Evolutionary conservation across 148 eudicot genomes (phyloP).

Genomic region (Fagopyrum homotropicum): DNA sequence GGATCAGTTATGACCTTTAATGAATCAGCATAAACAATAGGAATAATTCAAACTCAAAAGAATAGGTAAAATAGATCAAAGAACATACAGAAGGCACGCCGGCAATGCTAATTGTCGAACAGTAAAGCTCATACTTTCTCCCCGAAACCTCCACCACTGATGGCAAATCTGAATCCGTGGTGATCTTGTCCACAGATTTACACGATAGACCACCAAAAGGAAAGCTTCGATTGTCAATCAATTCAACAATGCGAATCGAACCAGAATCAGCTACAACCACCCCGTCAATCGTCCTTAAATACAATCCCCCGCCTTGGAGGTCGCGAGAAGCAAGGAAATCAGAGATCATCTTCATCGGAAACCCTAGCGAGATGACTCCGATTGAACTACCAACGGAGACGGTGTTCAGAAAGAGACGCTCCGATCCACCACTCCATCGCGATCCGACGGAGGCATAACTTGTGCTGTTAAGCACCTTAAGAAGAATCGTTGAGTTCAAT

Average conservation of each 20-base stretch:
- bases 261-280: background rate
- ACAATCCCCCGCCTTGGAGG: constrained; percentile 2
- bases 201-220: constrained; percentile 4
- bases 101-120: constrained; percentile 1
- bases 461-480: background rate
- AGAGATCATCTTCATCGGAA: constrained; percentile 14
- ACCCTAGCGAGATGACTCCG: constrained; percentile 52
- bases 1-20: too few relatives aligned
- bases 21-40: too few relatives aligned
- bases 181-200: background rate
- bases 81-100: constrained; percentile 12
- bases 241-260: background rate
- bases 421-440: constrained; percentile 22
- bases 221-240: background rate
- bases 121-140: background rate
- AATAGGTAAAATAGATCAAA: background rate
- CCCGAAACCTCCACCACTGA: background rate
- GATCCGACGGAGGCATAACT: constrained; percentile 17
- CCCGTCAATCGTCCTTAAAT: constrained; percentile 2
- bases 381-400: constrained; percentile 2
- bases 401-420: constrained; percentile 20
- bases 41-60: background rate
- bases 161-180: background rate
- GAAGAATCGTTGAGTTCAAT: background rate
- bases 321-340: constrained; percentile 12